Percentiles rank a stretch among this genome's conserved stretches.
Conservation (phyloP, 345 rosid species). For the Salix arbutifolia region DNA sequence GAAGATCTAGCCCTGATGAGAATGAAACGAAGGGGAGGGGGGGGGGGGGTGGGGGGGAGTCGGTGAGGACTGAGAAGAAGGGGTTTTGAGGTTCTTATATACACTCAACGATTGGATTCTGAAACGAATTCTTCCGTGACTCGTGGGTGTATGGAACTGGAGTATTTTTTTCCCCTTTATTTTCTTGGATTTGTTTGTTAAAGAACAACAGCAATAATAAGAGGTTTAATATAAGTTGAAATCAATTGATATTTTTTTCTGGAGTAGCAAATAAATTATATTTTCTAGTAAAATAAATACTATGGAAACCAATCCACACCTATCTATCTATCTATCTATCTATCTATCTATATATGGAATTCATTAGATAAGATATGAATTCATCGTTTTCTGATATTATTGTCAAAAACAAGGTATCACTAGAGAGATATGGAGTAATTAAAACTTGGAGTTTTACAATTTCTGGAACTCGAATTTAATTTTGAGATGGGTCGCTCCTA, state of each 20-base stretch:
- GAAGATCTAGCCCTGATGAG: background rate
- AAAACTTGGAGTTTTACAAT: background rate
- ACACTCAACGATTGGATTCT: background rate
- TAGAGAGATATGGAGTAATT: too few species aligned
- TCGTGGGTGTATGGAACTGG: background rate
- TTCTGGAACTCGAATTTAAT: too few species aligned
- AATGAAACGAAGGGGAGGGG: background rate
- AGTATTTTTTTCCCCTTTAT: background rate
- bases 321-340: too few species aligned
- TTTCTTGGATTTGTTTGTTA: background rate
- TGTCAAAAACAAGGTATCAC: too few species aligned
- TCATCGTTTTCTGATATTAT: too few species aligned
- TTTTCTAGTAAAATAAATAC: too few species aligned
- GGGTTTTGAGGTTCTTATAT: slow-evolving; percentile 13
- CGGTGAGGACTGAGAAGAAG: background rate
- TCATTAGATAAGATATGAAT: too few species aligned
- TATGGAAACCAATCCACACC: too few species aligned
- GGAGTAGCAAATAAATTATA: background rate
- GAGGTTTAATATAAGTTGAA: background rate
- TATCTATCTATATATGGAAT: too few species aligned
- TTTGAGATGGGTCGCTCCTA: too few species aligned
- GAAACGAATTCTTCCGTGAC: background rate
- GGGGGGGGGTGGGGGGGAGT: background rate
- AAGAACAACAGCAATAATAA: background rate
- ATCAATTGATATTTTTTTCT: background rate